Evolutionary conservation across 768 basidiomycete genomes (phyloP), one percentile per base, ranked within the genome.

Genomic region (Lactifluus rugatus): DNA sequence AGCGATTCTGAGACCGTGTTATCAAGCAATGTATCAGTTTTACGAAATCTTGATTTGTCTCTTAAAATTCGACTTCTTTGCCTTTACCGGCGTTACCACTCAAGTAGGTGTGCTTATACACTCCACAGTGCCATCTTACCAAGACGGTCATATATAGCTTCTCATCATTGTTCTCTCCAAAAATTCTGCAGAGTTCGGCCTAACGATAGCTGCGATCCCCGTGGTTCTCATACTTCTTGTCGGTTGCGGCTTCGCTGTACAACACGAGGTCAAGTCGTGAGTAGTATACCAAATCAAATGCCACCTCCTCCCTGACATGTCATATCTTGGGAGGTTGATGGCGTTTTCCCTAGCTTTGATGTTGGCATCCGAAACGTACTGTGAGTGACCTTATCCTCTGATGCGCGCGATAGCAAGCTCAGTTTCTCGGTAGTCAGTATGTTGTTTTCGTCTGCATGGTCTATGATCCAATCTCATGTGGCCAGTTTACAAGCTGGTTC

Each of bases 61-160:
- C 52, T 80, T 93, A 65, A 93, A 91, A 69, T 90, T 93, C 69
- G 89, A 93, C 70, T 93, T 91, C 70, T 93, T 93, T 74, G 82
- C 80, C 69, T 92, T 93, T 67, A 77, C 79, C 21, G 90, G 85
- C n/a, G 84, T 92, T 25, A 91, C 89, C 2, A 90, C 91, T 80
- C 90, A 93, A 81, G 89, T 81, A 51, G 49, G 71, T 48, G 25
- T 51, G 31, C n/a, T 34, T 42, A 21, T 37, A 36, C 49, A 10
- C 21, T 42, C 36, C 26, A 51, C 36, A 65, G 49, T 11, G 23
- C 8, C 28, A 21, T 26, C 19, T 49, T 23, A 51, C 28, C n/a
- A 56, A 25, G 41, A 51, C 6, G 7, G 47, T 46, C 45, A 41
- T 56, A 49, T n/a, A 5, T 53, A 92, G 90, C 81, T 93, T 32